phyloP scores from a whole-genome alignment of 2,329 filamentous ascomycete species.

The Truncatella angustata region DNA sequence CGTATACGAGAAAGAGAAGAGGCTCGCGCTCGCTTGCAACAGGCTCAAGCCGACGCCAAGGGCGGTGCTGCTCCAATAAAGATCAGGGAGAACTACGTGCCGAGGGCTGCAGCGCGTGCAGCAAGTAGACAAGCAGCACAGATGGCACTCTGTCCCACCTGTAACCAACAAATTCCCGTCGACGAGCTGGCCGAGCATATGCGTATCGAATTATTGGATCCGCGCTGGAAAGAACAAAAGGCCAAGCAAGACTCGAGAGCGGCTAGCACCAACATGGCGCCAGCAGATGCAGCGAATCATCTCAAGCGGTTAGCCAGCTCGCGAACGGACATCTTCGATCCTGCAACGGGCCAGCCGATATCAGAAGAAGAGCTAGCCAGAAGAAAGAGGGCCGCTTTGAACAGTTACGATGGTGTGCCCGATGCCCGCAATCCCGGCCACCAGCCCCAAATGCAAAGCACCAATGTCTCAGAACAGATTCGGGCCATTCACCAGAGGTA shows the following conservation, averaged over 20 bases:
- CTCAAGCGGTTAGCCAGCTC: constrained; percentile 92
- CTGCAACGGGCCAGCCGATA: constrained; percentile 63
- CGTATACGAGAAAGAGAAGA: constrained; percentile 63
- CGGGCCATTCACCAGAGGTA: constrained; percentile 59
- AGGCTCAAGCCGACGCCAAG: constrained; percentile 75
- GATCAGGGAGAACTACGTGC: constrained; percentile 91
- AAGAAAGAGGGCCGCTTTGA: constrained; percentile 70
- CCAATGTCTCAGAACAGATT: constrained; percentile 86
- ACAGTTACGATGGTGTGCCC: constrained; percentile 64
- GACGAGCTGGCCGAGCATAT: constrained; percentile 90
- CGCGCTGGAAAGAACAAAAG: constrained; percentile 93
- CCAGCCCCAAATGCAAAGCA: constrained; percentile 59
- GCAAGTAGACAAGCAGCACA: constrained; percentile 63
- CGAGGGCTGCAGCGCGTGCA: constrained; percentile 71
- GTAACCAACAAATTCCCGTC: constrained; percentile 83
- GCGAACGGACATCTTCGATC: constrained; percentile 83
- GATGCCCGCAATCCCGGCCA: constrained; percentile 55
- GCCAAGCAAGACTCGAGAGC: constrained; percentile 83
- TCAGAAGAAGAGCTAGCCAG: constrained; percentile 72
- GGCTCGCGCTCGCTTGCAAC: constrained; percentile 63
- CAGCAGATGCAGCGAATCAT: constrained; percentile 86
- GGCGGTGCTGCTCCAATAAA: constrained; percentile 72
- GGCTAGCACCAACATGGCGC: constrained; percentile 81
- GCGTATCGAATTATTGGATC: constrained; percentile 91
- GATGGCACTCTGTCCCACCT: constrained; percentile 86